A percentile compares a stretch with the other conserved stretches of the same genome.
phyloP scores from a whole-genome alignment of 2,329 filamentous ascomycete species.

The Aureobasidium sp. region DNA sequence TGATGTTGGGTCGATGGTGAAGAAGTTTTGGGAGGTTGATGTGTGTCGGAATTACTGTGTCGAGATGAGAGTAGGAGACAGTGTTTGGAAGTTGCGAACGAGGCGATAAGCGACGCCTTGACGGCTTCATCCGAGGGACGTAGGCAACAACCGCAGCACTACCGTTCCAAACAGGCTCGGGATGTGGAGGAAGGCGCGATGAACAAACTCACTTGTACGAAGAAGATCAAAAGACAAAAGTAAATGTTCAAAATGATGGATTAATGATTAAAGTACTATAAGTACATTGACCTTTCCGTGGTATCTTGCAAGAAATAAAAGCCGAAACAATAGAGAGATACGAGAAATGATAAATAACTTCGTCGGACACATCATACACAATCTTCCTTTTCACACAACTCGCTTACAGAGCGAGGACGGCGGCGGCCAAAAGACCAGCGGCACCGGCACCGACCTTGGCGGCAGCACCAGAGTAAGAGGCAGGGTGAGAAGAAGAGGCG shows the following conservation, averaged over 20 bases:
- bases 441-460: slow-evolving; percentile 8
- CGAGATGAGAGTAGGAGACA: not conserved
- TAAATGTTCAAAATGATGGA: not conserved
- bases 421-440: slow-evolving; percentile 7
- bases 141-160: not conserved
- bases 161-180: not conserved
- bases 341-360: not conserved
- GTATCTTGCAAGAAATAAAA: not conserved
- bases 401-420: slow-evolving; percentile 7
- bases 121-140: not conserved
- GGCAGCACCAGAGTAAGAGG: slow-evolving; percentile 12
- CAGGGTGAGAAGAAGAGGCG: not conserved
- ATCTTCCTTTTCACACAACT: not conserved
- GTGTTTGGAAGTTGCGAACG: not conserved
- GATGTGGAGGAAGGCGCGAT: not conserved
- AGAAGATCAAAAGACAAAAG: too few species aligned
- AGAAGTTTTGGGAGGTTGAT: too few species aligned
- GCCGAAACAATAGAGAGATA: not conserved
- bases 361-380: slow-evolving; percentile 3
- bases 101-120: not conserved
- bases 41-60: not conserved
- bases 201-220: not conserved
- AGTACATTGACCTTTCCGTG: slow-evolving; percentile 9
- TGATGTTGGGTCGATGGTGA: not conserved
- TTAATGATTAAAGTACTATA: slow-evolving; percentile 3